Percentiles rank a stretch among this genome's conserved stretches.
These are phyloP conservation scores for Phytophthora rubi DNA, from an alignment of 352 stramenopile genomes.

Conservation along the genomic window DNA sequence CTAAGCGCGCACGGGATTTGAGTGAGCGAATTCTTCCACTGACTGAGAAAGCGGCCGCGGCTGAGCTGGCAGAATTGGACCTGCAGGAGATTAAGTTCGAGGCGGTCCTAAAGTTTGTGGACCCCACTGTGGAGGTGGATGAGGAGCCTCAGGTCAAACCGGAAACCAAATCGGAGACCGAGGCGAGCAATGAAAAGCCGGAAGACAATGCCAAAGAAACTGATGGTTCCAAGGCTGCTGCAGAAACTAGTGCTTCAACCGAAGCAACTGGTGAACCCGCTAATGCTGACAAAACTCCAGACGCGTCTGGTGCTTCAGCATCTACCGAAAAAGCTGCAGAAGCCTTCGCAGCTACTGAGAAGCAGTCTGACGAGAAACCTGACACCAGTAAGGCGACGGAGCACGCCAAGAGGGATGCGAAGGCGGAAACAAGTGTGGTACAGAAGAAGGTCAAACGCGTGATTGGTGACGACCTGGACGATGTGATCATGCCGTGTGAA, in stretches of 20 bases:
- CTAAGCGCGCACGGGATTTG: conserved; percentile 72
- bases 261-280: conserved; percentile 5
- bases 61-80: conserved; percentile 75
- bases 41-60: conserved; percentile 61
- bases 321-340: neutral
- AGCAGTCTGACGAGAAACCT: conserved; percentile 26
- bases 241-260: neutral
- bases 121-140: conserved; percentile 39
- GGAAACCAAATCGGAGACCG: conserved; percentile 21
- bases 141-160: conserved; percentile 23
- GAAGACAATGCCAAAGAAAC: conserved; percentile 26
- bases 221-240: conserved; percentile 18
- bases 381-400: conserved; percentile 35
- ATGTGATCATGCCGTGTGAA: conserved; percentile 97
- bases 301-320: conserved; percentile 1
- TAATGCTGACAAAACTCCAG: conserved; percentile 31
- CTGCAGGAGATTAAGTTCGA: conserved; percentile 87
- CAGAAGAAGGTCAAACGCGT: conserved; percentile 38
- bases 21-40: conserved; percentile 66
- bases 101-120: conserved; percentile 58
- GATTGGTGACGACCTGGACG: conserved; percentile 73
- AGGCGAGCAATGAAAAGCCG: conserved; percentile 15
- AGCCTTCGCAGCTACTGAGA: conserved; percentile 31
- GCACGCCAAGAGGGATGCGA: conserved; percentile 33
- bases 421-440: conserved; percentile 20